Percentiles rank a stretch among this genome's conserved stretches.
Evolutionary conservation across 176 grass and related monocot species (phyloP).

Genomic region (Alloteropsis semialata): DNA sequence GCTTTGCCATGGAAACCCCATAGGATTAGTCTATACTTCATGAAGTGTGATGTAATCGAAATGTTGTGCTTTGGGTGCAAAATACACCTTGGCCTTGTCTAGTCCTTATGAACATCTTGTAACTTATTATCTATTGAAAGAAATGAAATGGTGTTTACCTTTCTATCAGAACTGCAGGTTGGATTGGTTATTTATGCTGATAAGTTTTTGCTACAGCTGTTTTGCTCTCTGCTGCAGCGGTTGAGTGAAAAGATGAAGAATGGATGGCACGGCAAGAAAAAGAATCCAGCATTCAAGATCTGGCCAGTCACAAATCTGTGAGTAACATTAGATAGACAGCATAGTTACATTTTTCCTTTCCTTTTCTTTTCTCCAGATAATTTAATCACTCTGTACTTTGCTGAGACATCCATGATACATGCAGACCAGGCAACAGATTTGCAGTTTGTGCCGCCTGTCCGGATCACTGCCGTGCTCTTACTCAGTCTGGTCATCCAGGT

Average conservation of each 20-base stretch:
- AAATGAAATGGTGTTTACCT: conserved; percentile 32
- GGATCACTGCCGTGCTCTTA: conserved; percentile 11
- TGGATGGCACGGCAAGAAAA: neutral
- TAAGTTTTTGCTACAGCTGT: neutral
- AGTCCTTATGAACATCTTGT: conserved; percentile 20
- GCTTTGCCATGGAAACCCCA: neutral
- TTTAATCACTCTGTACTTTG: conserved; percentile 3
- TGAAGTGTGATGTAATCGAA: conserved; percentile 28
- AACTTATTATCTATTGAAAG: conserved; percentile 17
- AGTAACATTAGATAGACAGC: conserved; percentile 26
- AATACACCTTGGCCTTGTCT: conserved; percentile 34
- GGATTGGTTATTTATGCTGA: neutral
- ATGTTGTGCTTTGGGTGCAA: conserved; percentile 34
- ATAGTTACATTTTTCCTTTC: conserved; percentile 18
- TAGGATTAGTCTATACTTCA: conserved; percentile 39
- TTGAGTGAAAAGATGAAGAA: neutral
- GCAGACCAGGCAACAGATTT: conserved; percentile 9
- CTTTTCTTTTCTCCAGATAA: conserved; percentile 10
- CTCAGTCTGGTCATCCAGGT: conserved; percentile 33
- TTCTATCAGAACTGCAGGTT: neutral
- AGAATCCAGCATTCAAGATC: neutral
- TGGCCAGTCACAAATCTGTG: conserved; percentile 19
- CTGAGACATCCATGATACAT: conserved; percentile 9
- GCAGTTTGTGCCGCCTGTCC: neutral
- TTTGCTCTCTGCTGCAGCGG: neutral